phyloP scores from a whole-genome alignment of 768 basidiomycete species.

The Lentinula edodes region DNA sequence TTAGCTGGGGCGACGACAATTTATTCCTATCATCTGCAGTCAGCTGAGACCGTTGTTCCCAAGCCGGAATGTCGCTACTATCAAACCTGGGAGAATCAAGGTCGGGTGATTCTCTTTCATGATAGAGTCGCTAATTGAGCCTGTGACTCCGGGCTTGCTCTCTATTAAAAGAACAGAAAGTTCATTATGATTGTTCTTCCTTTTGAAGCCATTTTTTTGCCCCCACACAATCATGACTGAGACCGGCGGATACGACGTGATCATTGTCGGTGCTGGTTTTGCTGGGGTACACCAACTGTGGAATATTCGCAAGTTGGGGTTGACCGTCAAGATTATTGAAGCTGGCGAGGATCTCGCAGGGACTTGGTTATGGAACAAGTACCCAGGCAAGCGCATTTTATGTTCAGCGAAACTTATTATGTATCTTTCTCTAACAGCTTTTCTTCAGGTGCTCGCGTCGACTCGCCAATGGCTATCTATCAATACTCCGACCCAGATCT shows the following conservation, averaged over 20 bases:
- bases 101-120: too few species aligned
- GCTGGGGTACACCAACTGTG: neutral
- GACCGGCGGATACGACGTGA: neutral
- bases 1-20: too few species aligned
- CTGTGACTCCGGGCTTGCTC: too few species aligned
- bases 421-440: neutral
- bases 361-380: constrained; percentile 2
- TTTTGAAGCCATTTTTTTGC: too few species aligned
- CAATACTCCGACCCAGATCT: constrained; percentile 3
- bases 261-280: constrained; percentile 4
- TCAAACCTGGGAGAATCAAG: too few species aligned
- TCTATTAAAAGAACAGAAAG: too few species aligned
- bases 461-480: constrained; percentile 5
- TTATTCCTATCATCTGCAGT: too few species aligned
- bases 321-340: constrained; percentile 3
- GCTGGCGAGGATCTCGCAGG: neutral
- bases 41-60: too few species aligned
- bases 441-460: neutral
- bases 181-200: too few species aligned
- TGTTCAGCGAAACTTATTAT: neutral
- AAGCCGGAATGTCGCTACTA: too few species aligned
- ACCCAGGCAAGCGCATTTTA: neutral
- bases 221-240: too few species aligned
- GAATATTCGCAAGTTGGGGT: neutral
- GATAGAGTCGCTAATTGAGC: too few species aligned